Conservation (phyloP, 2,329 filamentous ascomycete species). For the Colletotrichum plurivorum region DNA sequence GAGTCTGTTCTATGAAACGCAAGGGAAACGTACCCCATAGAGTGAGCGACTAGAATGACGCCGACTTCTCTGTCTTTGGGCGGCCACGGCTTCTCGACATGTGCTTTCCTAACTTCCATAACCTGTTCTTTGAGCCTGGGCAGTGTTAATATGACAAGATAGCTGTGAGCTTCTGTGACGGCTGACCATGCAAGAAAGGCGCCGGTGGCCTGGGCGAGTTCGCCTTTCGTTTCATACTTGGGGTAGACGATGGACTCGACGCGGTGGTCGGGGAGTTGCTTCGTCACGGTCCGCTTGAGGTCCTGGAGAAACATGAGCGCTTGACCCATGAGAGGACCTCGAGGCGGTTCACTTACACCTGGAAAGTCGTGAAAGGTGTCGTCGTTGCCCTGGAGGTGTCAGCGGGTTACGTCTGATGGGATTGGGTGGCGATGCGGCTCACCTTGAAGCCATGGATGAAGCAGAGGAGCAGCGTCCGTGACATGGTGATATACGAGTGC, state of each 20-base stretch:
- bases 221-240: conserved; percentile 80
- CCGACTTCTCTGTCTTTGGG: conserved; percentile 85
- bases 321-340: neutral
- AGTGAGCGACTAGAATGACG: conserved; percentile 85
- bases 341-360: conserved; percentile 50
- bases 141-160: neutral
- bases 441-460: conserved; percentile 85
- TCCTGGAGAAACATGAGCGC: conserved; percentile 53
- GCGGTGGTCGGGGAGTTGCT: conserved; percentile 71
- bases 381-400: conserved; percentile 69
- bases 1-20: fast-evolving
- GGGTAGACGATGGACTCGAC: conserved; percentile 77
- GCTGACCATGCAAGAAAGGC: conserved; percentile 61
- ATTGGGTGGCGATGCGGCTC: neutral
- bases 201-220: conserved; percentile 66
- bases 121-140: conserved; percentile 83
- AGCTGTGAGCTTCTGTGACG: neutral
- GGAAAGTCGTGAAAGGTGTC: conserved; percentile 80
- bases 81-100: conserved; percentile 79
- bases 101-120: conserved; percentile 81
- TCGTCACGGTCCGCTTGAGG: conserved; percentile 70
- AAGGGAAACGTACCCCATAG: conserved; percentile 72
- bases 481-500: conserved; percentile 45
- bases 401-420: too few species aligned
- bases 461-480: conserved; percentile 75